A percentile compares a stretch with the other conserved stretches of the same genome.
Evolutionary conservation across 768 basidiomycete genomes (phyloP).

Genomic region (Amanita jacksonii): DNA sequence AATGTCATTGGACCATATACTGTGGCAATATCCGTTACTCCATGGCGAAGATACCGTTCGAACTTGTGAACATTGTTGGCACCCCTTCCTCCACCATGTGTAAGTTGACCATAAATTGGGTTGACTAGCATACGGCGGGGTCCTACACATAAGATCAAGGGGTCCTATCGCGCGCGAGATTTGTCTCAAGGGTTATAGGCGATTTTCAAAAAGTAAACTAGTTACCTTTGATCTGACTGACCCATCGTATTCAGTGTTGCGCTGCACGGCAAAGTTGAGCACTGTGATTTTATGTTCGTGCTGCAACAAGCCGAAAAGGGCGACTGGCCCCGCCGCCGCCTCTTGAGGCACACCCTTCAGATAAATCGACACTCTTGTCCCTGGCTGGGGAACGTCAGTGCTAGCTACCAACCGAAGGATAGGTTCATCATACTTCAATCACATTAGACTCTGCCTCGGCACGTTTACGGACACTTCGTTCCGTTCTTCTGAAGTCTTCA

Average conservation of each 20-base stretch:
- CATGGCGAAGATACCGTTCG: constrained; percentile 82
- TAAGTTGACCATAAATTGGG: constrained; percentile 89
- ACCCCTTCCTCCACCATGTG: constrained; percentile 82
- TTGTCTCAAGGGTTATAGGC: background rate
- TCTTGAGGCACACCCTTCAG: constrained; percentile 68
- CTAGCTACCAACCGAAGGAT: background rate
- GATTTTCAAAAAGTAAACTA: background rate
- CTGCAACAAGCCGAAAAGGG: constrained; percentile 75
- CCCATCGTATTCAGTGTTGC: constrained; percentile 89
- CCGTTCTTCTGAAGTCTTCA: constrained; percentile 86
- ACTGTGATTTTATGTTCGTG: constrained; percentile 97
- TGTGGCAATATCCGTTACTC: constrained; percentile 74
- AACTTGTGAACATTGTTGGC: constrained; percentile 97
- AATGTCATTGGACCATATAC: constrained; percentile 85
- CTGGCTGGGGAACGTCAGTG: constrained; percentile 42
- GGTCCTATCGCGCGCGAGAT: constrained; percentile 46
- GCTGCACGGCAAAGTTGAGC: constrained; percentile 84
- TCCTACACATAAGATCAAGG: constrained; percentile 81
- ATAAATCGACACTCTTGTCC: constrained; percentile 68
- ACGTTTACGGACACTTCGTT: constrained; percentile 54
- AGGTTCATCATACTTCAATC: constrained; percentile 48
- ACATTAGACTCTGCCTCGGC: constrained; percentile 50
- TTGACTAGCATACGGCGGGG: constrained; percentile 77
- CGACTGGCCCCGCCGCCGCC: constrained; percentile 42
- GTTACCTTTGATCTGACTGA: constrained; percentile 85